Percentiles rank a stretch among this genome's conserved stretches.
phyloP scores from a whole-genome alignment of 1,284 basidiomycete genomes.

The Ganoderma lingzhi region DNA sequence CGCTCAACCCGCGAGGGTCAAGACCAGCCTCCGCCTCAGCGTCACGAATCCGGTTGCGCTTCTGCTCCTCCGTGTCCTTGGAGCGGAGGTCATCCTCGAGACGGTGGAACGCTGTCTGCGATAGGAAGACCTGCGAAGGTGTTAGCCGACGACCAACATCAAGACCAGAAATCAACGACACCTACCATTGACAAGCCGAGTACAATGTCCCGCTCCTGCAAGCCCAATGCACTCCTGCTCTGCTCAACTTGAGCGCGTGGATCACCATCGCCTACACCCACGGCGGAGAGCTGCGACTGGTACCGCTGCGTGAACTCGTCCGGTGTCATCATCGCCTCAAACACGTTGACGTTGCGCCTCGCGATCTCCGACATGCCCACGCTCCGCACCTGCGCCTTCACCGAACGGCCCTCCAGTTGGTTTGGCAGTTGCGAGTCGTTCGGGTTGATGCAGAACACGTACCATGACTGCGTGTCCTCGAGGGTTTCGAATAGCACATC shows the following conservation, averaged over 20 bases:
- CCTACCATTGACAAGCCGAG: conserved; percentile 83
- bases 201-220: conserved; percentile 81
- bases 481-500: conserved; percentile 90
- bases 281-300: conserved; percentile 59
- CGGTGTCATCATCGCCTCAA: conserved; percentile 88
- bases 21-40: conserved; percentile 76
- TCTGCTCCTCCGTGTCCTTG: conserved; percentile 85
- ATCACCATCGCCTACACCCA: conserved; percentile 59
- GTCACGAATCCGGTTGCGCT: conserved; percentile 76
- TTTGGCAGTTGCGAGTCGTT: conserved; percentile 96
- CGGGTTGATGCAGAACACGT: conserved; percentile 91
- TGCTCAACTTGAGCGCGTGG: conserved; percentile 64
- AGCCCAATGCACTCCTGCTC: conserved; percentile 66
- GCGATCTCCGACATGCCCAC: conserved; percentile 85
- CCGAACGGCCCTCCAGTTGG: conserved; percentile 90
- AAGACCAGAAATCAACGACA: conserved; percentile 11
- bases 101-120: conserved; percentile 86
- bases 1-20: conserved; percentile 71
- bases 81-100: conserved; percentile 90
- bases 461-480: conserved; percentile 92
- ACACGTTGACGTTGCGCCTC: conserved; percentile 70
- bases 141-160: conserved; percentile 14
- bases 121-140: conserved; percentile 82
- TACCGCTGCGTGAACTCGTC: conserved; percentile 92
- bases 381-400: conserved; percentile 92